Evolutionary conservation across 495 filamentous ascomycete species (phyloP).

Genomic region (Xanthoparmelia taractica): DNA sequence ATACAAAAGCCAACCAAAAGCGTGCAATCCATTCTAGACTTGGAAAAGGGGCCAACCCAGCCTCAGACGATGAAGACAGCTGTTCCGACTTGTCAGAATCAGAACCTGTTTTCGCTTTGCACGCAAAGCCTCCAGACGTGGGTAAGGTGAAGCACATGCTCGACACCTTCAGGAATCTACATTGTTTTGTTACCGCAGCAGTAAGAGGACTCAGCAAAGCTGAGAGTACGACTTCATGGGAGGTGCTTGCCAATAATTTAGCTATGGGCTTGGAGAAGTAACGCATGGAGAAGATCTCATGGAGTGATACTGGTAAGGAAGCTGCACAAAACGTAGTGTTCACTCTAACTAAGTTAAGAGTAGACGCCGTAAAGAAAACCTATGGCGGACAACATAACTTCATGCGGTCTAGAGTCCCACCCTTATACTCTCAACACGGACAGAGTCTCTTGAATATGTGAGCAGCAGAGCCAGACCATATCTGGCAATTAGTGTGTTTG

Average conservation of each 20-base stretch:
- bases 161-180: slow-evolving; percentile 37
- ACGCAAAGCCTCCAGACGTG: slow-evolving; percentile 28
- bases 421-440: not conserved
- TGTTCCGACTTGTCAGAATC: slow-evolving; percentile 23
- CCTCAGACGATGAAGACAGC: slow-evolving; percentile 26
- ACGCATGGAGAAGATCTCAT: not conserved
- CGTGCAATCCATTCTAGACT: slow-evolving; percentile 10
- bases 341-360: too few species aligned
- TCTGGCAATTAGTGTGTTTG: not conserved
- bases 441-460: not conserved
- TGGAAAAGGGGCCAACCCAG: slow-evolving; percentile 7
- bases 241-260: slow-evolving; percentile 45
- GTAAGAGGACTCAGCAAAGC: slow-evolving; percentile 42
- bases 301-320: not conserved
- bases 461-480: not conserved
- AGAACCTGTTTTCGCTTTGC: slow-evolving; percentile 26
- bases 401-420: not conserved
- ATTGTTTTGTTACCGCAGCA: slow-evolving; percentile 39
- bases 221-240: slow-evolving; percentile 42
- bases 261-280: slow-evolving; percentile 10
- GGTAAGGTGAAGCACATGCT: slow-evolving; percentile 34
- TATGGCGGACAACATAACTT: not conserved
- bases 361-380: not conserved
- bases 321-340: not conserved
- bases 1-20: not conserved